Conservation (phyloP, 169 alveolate species). For the Plasmodium gallinaceum region DNA sequence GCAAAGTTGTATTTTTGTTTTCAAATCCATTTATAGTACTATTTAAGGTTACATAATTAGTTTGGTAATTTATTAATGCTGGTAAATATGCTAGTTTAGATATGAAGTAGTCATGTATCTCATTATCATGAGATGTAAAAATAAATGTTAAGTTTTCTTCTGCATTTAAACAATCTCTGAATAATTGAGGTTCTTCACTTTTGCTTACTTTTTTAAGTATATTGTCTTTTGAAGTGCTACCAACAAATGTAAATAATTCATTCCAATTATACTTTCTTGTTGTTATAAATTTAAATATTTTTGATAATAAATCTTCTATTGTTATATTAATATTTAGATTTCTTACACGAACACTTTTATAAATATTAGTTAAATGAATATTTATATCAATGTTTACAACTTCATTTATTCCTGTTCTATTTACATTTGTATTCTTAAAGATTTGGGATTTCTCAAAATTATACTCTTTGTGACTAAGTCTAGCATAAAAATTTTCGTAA, state of each 20-base stretch:
- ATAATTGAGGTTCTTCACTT: neutral
- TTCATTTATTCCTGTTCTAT: conserved; percentile 5
- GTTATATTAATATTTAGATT: conserved; percentile 46
- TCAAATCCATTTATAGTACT: conserved; percentile 45
- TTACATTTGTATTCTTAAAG: neutral
- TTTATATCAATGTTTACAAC: conserved; percentile 22
- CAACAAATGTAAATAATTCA: conserved; percentile 48
- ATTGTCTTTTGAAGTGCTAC: neutral
- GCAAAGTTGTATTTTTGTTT: conserved; percentile 27
- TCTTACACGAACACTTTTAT: conserved; percentile 53
- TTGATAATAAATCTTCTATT: conserved; percentile 39
- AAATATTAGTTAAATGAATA: conserved; percentile 34
- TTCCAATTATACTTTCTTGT: conserved; percentile 32
- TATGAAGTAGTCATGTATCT: conserved; percentile 38
- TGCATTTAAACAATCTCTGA: conserved; percentile 26
- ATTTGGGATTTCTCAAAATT: conserved; percentile 12
- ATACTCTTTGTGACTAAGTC: conserved; percentile 39
- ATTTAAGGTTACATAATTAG: conserved; percentile 44
- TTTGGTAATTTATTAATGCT: conserved; percentile 48
- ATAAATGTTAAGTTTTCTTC: conserved; percentile 45
- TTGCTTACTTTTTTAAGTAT: conserved; percentile 1
- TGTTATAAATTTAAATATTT: conserved; percentile 42
- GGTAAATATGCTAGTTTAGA: conserved; percentile 47
- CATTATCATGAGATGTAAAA: conserved; percentile 42
- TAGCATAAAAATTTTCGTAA: conserved; percentile 43